Base-by-base conservation (phyloP, 2,329 filamentous ascomycete genomes). In the Teratosphaeria viscida region DNA sequence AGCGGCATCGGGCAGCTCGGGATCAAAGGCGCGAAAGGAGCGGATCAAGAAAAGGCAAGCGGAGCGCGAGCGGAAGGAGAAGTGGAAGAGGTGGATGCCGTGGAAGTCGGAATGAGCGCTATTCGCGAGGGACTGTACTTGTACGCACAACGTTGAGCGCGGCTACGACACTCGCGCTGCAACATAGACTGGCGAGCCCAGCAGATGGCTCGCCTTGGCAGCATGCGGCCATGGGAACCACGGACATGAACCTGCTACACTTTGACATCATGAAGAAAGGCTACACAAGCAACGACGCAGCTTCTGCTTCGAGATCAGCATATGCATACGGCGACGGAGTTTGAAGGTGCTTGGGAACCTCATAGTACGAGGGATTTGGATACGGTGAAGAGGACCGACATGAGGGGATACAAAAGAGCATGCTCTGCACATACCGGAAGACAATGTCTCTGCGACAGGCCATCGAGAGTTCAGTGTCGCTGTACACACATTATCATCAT, bases 51-150 rank as follows among this genome's bases (percentile, higher is more conserved):
- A 66, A 55, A 35, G 62, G 23, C 52, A 56, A 10, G 56, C 37
- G 37, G 60, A 62, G 60, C 32, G 52, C 5, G 57, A 59, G 59
- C 54, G 57, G 7, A 60, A 60, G 35, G 54, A 34, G 43, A 62
- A 62, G 59, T 39, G 32, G 14, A 66, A 64, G 59, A 58, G 63
- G 5, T 64, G 58, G 63, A 61, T 55, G 61, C 63, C 64, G 5
- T 66, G 63, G 63, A 61, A 35, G 47, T 63, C 34, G 19, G 54
- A 49, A 19, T 49, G 43, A 49, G 43, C 43, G 43, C 43, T 23
- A 49, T 19, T 49, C n/a, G 5, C 43, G 43, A 49, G 43, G 16
- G n/a, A 49, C 43, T 19, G 43, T 19, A 49, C 43, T 10, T 23
- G n/a, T 7, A 49, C n/a, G 43, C 43, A 49, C 43, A n/a, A 49